A percentile compares a stretch with the other conserved stretches of the same genome.
Conservation (phyloP, 1,284 basidiomycete genomes). For the Ceratobasidium sp. region DNA sequence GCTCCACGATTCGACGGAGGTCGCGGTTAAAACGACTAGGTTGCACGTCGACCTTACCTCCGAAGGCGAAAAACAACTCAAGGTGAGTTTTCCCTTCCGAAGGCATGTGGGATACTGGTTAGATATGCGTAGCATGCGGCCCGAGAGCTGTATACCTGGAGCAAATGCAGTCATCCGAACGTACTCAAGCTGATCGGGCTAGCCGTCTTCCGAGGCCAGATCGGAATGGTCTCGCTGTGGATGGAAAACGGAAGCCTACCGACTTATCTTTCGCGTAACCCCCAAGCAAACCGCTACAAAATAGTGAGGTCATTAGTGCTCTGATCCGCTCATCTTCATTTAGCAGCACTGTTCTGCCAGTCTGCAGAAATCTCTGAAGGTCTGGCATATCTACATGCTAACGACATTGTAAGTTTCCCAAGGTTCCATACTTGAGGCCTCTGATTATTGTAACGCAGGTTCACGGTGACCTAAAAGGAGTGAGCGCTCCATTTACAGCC, state of each 20-base stretch:
- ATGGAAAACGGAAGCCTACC: conserved; percentile 18
- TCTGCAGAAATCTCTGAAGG: conserved; percentile 1
- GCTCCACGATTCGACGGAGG: background rate
- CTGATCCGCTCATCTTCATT: background rate
- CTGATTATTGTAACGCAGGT: too few species aligned
- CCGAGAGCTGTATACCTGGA: background rate
- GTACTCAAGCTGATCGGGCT: conserved; percentile 19
- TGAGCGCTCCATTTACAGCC: too few species aligned
- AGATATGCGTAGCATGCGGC: conserved; percentile 5
- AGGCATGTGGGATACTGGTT: background rate
- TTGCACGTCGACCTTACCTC: background rate
- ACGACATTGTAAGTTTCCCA: too few species aligned
- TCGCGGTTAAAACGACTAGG: background rate
- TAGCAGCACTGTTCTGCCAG: background rate
- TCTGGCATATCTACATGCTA: too few species aligned
- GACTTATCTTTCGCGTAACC: conserved; percentile 4
- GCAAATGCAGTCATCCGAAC: conserved; percentile 2
- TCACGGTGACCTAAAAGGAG: too few species aligned
- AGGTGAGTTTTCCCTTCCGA: background rate
- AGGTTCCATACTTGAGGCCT: too few species aligned
- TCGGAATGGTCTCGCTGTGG: conserved; percentile 29
- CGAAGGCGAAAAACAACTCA: conserved; percentile 9
- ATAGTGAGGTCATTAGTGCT: background rate
- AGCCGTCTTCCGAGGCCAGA: conserved; percentile 11
- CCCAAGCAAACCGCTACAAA: background rate